Percentiles rank a stretch among this genome's conserved stretches.
phyloP scores from a whole-genome alignment of 805 yeast species.

The Saccharomycopsis sp. region DNA sequence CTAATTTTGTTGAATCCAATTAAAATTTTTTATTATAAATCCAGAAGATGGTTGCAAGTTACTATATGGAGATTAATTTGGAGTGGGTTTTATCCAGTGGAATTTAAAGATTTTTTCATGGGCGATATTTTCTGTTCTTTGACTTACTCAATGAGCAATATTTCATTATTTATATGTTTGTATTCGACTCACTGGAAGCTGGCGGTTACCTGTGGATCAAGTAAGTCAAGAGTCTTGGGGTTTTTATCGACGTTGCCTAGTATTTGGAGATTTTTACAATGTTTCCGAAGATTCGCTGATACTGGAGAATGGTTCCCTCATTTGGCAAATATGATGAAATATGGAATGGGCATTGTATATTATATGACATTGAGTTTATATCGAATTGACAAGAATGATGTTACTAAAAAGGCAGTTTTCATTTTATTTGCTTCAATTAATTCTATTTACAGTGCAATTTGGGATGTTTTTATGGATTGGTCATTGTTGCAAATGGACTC shows the following conservation, averaged over 20 bases:
- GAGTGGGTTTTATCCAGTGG: conserved; percentile 91
- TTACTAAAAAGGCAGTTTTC: conserved; percentile 46
- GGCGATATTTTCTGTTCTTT: conserved; percentile 89
- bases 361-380: conserved; percentile 71
- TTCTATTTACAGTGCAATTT: conserved; percentile 57
- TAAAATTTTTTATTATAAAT: conserved; percentile 44
- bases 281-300: conserved; percentile 84
- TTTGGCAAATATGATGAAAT: conserved; percentile 80
- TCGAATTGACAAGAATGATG: conserved; percentile 49
- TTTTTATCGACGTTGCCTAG: conserved; percentile 80
- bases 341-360: conserved; percentile 57
- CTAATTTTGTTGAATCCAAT: conserved; percentile 55
- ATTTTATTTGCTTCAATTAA: conserved; percentile 71
- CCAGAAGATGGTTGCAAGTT: conserved; percentile 72
- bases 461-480: conserved; percentile 98
- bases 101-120: conserved; percentile 85
- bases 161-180: conserved; percentile 79
- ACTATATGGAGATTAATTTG: conserved; percentile 65
- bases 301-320: conserved; percentile 97
- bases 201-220: conserved; percentile 58
- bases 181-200: conserved; percentile 57
- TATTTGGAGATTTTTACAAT: conserved; percentile 85
- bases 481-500: conserved; percentile 68
- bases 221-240: conserved; percentile 71
- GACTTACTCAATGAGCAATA: conserved; percentile 80